phyloP scores from a whole-genome alignment of 208 protist genomes.

The Leishmania guyanensis region DNA sequence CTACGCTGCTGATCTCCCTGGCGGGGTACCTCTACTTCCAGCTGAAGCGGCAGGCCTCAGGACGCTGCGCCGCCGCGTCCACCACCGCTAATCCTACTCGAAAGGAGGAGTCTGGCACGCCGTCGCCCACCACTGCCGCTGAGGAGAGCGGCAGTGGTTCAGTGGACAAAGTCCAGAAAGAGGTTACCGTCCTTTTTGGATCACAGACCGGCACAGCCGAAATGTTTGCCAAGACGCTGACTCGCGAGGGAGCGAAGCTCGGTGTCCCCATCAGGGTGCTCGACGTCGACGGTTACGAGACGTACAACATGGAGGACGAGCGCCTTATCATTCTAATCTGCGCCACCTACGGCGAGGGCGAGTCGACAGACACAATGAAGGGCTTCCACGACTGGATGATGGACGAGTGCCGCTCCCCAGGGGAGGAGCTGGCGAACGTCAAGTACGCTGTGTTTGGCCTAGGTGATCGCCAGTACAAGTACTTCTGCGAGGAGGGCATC shows the following conservation, averaged over 20 bases:
- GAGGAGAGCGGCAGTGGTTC: not conserved
- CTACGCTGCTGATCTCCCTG: constrained; percentile 44
- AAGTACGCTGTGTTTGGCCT: constrained; percentile 92
- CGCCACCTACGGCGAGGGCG: constrained; percentile 92
- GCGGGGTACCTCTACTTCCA: constrained; percentile 56
- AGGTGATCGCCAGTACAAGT: constrained; percentile 90
- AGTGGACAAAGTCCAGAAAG: constrained; percentile 26
- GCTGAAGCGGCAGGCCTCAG: constrained; percentile 27
- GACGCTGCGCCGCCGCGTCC: not conserved
- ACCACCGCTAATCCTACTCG: not conserved
- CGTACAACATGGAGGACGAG: constrained; percentile 61
- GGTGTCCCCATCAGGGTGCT: constrained; percentile 58
- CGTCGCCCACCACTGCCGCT: not conserved
- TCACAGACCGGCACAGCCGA: constrained; percentile 92
- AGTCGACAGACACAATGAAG: constrained; percentile 91
- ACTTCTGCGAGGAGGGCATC: constrained; percentile 88
- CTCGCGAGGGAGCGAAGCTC: constrained; percentile 67
- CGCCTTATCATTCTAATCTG: constrained; percentile 78
- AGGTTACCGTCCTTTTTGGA: constrained; percentile 81
- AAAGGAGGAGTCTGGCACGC: not conserved
- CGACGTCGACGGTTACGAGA: constrained; percentile 77
- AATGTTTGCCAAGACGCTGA: constrained; percentile 87
- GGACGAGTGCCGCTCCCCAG: constrained; percentile 53
- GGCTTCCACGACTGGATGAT: constrained; percentile 87
- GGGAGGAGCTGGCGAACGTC: constrained; percentile 68